Conservation (phyloP, 169 alveolate species). For the Neospora caninum region DNA sequence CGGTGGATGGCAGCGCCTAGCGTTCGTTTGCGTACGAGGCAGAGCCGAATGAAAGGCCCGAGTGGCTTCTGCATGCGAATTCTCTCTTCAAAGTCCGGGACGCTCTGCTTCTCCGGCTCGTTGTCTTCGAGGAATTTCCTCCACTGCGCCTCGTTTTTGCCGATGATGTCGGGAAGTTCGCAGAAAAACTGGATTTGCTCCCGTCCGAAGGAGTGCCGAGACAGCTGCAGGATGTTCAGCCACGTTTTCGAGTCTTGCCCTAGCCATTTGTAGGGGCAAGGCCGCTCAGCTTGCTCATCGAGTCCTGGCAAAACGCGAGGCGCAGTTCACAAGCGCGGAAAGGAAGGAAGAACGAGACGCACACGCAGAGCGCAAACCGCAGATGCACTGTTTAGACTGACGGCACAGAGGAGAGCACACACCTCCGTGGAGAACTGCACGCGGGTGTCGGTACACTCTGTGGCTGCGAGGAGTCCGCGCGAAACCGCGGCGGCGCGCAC, state of each 20-base stretch:
- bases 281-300: slow-evolving; percentile 87
- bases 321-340: neutral
- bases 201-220: slow-evolving; percentile 91
- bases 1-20: too few species aligned
- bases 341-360: neutral
- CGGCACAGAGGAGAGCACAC: too few species aligned
- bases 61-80: slow-evolving; percentile 86
- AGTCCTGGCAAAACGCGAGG: slow-evolving; percentile 72
- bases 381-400: too few species aligned
- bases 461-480: too few species aligned
- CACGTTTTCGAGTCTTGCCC: slow-evolving; percentile 88
- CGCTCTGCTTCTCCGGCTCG: slow-evolving; percentile 91
- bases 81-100: slow-evolving; percentile 93
- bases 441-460: too few species aligned
- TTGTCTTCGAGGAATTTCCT: slow-evolving; percentile 89
- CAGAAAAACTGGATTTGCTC: slow-evolving; percentile 89
- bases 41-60: slow-evolving; percentile 90
- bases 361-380: neutral
- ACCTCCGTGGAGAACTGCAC: too few species aligned
- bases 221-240: slow-evolving; percentile 91
- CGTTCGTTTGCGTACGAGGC: slow-evolving; percentile 70
- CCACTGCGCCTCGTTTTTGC: slow-evolving; percentile 90
- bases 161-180: slow-evolving; percentile 89
- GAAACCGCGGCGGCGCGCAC: too few species aligned
- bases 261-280: slow-evolving; percentile 87